Evolutionary conservation across 2,329 filamentous ascomycete species (phyloP), one percentile per base, ranked within the genome.

Genomic region (Sporothrix mexicana): DNA sequence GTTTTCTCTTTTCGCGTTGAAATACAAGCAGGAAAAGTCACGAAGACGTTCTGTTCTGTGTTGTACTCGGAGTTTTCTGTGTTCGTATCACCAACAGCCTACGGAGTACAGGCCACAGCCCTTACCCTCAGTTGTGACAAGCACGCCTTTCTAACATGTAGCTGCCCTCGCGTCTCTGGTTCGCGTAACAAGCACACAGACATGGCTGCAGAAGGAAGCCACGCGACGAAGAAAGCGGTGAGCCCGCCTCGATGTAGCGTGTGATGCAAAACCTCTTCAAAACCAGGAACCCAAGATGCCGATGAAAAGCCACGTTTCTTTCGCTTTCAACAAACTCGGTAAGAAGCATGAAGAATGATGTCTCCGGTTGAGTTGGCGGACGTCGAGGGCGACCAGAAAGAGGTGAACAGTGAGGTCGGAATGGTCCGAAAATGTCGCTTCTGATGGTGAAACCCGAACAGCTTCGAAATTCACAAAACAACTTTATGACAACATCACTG

Each of bases 191-290:
- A 67, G 13, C 45, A 51, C 47, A 51, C 64, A 51, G 47, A 49
- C 45, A 25, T 45, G 36, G 43, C 45, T 47, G 61, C 61, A 66
- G 41, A 13, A 17, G 8, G 5, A 45, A 41, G 41, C 61, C 61
- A 66, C 41, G 41, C 61, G 61, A 25, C 61, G 61, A 47, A 66
- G 20, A 47, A 45, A 45, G 41, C 61, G 61, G 61, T 66, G n/a
- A 66, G 47, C 47, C 0, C 20, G 6, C 36, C 4, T 64, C 7
- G 41, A 15, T 12, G n/a, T 4, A 41, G n/a, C n/a, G 61, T 43
- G 20, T 23, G 20, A 17, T 25, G 17, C n/a, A 1, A 41, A 66
- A 3, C 13, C 6, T 13, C 30, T 36, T 36, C 30, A 36, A 36
- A 36, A 36, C 30, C 30, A 25, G 43, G 20, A 8, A n/a, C 12